Base-by-base conservation (phyloP, 73 alveolate species). In the Paramecium primaurelia region DNA sequence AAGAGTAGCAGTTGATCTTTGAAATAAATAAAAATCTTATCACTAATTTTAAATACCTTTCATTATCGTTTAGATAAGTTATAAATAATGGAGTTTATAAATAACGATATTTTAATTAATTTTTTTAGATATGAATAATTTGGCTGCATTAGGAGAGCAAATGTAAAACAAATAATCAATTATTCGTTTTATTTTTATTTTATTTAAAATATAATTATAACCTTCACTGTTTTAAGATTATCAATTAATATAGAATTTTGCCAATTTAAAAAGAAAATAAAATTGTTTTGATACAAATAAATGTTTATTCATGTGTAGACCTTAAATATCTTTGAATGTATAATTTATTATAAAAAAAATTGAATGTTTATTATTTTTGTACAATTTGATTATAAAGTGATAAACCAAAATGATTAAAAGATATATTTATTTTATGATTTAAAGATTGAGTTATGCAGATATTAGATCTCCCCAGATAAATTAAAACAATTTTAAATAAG, bases 371-470 rank as follows among this genome's bases (percentile, higher is more conserved):
- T 18, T 16, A 54, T 18, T n/a, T 54, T 54, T 54, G 36, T 18
- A 54, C 69, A 18, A n/a, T 54, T 54, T 54, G 12, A 18, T 54
- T 54, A 16, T n/a, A 54, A 54, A 54, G 69, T 54, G 69, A 54
- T 22, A 54, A 54, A 54, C 30, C 32, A 54, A 54, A 40, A 54
- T 3, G 34, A 18, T 4, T 54, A 18, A 54, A n/a, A 54, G 69
- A 54, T 54, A 54, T 54, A 18, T 18, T 54, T 54, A 16, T 54
- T 54, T 54, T 54, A 64, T 64, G 84, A 32, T 32, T 64, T 14
- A 64, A 64, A 64, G 84, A 26, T 32, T 64, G 84, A 64, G 84
- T 34, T 64, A 32, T 64, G 84, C 84, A 28, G 84, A 64, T 32
- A 34, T 64, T 32, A 28, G 51, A 32, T 9, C 84, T 34, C 26